Conservation (phyloP, 1,139 yeast species). For the Saccharomyces hybrid region DNA sequence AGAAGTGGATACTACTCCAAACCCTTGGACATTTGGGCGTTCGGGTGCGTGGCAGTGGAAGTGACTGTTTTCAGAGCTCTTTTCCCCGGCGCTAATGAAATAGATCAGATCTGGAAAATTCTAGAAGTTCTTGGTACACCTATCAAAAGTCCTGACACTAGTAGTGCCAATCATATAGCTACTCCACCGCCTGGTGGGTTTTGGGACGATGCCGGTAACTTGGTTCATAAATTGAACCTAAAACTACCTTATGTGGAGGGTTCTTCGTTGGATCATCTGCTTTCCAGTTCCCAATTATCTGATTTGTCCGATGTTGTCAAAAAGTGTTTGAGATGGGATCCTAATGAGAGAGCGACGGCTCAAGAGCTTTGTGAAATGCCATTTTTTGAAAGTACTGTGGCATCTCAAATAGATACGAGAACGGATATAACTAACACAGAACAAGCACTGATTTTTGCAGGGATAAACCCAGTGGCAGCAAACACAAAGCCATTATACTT, state of each 20-base stretch:
- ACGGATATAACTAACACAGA: constrained; percentile 14
- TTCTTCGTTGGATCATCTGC: constrained; percentile 32
- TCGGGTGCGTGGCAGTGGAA: constrained; percentile 81
- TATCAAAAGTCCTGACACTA: constrained; percentile 25
- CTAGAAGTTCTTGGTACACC: constrained; percentile 70
- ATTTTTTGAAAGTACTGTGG: constrained; percentile 45
- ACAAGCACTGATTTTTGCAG: constrained; percentile 26
- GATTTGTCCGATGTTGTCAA: constrained; percentile 46
- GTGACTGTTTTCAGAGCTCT: constrained; percentile 67
- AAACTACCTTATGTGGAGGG: constrained; percentile 45
- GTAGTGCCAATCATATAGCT: constrained; percentile 13
- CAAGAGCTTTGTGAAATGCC: constrained; percentile 41
- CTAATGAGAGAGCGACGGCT: constrained; percentile 45
- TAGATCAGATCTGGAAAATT: constrained; percentile 69
- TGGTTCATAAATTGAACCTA: constrained; percentile 48
- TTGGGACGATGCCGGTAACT: constrained; percentile 53
- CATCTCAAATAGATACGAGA: constrained; percentile 2
- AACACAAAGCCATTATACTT: constrained; percentile 10
- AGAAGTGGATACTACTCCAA: constrained; percentile 58
- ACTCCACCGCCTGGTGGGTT: constrained; percentile 52
- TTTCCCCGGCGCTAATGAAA: constrained; percentile 75
- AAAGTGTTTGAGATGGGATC: constrained; percentile 61
- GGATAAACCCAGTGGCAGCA: constrained; percentile 12
- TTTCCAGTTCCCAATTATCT: constrained; percentile 35
- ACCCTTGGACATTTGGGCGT: constrained; percentile 92